phyloP scores from a whole-genome alignment of 2,329 filamentous ascomycete genomes.

The Colletotrichum spaethianum region DNA sequence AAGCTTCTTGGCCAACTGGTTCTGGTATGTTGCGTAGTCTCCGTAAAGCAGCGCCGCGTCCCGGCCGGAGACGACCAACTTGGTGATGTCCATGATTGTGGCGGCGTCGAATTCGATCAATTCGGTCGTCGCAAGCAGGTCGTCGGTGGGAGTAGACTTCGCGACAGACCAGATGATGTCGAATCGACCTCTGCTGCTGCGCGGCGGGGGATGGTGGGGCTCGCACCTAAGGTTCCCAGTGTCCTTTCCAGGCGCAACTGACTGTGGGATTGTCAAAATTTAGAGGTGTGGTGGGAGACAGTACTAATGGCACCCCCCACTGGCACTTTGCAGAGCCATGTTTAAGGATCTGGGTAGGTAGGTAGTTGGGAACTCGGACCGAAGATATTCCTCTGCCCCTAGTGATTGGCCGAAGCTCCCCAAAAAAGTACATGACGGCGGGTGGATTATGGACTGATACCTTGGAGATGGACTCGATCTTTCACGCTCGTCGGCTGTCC shows the following conservation, averaged over 20 bases:
- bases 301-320: background rate
- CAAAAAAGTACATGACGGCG: slow-evolving; percentile 17
- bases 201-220: slow-evolving; percentile 37
- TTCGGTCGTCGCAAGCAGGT: background rate
- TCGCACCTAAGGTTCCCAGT: slow-evolving; percentile 19
- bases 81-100: slow-evolving; percentile 86
- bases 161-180: slow-evolving; percentile 27
- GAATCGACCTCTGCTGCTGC: slow-evolving; percentile 32
- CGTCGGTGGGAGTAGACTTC: background rate
- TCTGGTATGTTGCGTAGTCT: slow-evolving; percentile 89
- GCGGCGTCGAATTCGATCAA: background rate
- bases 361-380: slow-evolving; percentile 9
- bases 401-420: slow-evolving; percentile 33
- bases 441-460: slow-evolving; percentile 26
- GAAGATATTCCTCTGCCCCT: slow-evolving; percentile 10
- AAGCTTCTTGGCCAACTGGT: slow-evolving; percentile 83
- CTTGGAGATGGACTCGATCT: background rate
- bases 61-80: slow-evolving; percentile 82
- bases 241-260: slow-evolving; percentile 7
- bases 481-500: background rate
- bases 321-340: background rate
- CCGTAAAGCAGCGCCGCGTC: slow-evolving; percentile 89
- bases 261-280: slow-evolving; percentile 29
- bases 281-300: slow-evolving; percentile 1
- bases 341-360: background rate